These are phyloP conservation scores for Clavariopsis aquatica DNA, from an alignment of 495 filamentous ascomycete species.

Conservation along the genomic window DNA sequence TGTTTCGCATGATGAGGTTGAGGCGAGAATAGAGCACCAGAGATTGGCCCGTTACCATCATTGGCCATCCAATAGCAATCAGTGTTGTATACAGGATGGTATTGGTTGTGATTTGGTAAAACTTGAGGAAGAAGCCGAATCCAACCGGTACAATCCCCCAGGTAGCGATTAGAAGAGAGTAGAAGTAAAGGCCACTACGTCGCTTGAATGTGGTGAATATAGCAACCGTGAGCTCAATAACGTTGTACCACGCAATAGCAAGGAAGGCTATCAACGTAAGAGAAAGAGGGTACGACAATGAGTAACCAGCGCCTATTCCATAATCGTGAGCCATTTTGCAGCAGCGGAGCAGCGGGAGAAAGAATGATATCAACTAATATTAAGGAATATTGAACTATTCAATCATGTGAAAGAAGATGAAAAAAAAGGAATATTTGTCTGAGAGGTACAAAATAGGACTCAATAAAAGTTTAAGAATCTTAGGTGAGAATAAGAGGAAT, in stretches of 20 bases:
- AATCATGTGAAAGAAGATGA: no score
- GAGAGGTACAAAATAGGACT: no score
- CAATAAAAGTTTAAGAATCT: neutral
- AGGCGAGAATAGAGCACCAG: constrained; percentile 32
- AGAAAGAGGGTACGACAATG: constrained; percentile 15
- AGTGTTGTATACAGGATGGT: constrained; percentile 18
- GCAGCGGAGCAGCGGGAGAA: neutral
- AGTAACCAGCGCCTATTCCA: constrained; percentile 14
- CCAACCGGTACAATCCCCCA: constrained; percentile 24
- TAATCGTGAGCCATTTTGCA: constrained; percentile 18
- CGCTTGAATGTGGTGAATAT: constrained; percentile 32
- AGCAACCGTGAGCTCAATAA: constrained; percentile 30
- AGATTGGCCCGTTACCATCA: constrained; percentile 27
- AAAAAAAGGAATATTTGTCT: no score
- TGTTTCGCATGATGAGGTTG: constrained; percentile 19
- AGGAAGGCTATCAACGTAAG: constrained; percentile 23
- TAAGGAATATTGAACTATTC: no score
- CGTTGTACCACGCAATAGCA: constrained; percentile 32
- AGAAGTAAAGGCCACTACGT: constrained; percentile 29
- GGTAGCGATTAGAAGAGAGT: constrained; percentile 22
- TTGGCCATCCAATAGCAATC: constrained; percentile 28
- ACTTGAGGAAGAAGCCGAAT: constrained; percentile 29
- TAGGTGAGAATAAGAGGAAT: neutral
- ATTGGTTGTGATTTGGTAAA: constrained; percentile 23
- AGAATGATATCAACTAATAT: neutral